Conservation (phyloP, 208 protist species). For the Leishmania major region DNA sequence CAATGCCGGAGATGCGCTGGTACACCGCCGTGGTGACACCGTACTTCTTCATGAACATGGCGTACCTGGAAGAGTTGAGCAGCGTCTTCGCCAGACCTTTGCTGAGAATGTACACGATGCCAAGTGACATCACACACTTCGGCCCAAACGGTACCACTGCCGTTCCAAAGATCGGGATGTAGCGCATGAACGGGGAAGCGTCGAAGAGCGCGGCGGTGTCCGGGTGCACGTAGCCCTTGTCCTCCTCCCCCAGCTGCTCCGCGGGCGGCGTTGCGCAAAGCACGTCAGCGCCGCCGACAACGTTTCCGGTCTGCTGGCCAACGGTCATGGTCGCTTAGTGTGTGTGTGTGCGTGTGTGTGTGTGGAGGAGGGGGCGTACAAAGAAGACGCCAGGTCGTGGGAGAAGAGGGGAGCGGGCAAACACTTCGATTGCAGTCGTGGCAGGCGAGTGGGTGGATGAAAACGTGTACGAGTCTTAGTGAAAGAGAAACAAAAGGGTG, state of each 20-base stretch:
- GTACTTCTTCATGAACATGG: conserved; percentile 51
- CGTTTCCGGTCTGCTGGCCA: neutral
- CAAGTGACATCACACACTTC: conserved; percentile 36
- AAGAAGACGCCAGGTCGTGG: neutral
- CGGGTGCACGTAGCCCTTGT: conserved; percentile 37
- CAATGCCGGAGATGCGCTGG: conserved; percentile 40
- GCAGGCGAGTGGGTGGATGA: neutral
- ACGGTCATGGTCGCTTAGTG: neutral
- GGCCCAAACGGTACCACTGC: conserved; percentile 41
- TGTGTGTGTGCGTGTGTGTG: neutral
- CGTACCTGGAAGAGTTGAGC: conserved; percentile 32
- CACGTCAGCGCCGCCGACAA: neutral
- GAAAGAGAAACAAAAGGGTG: neutral
- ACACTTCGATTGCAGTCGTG: neutral
- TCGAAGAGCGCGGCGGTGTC: conserved; percentile 32
- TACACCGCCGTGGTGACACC: conserved; percentile 27
- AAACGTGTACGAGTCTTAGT: neutral
- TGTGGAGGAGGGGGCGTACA: neutral
- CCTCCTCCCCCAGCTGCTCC: conserved; percentile 11
- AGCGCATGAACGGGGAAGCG: conserved; percentile 24
- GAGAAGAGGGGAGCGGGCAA: neutral
- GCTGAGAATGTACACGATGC: conserved; percentile 42
- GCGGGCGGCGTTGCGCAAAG: neutral
- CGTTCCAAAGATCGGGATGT: conserved; percentile 37
- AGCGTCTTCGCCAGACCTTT: conserved; percentile 42